Conservation (phyloP, 768 basidiomycete species). For the Flagelloscypha sp. region DNA sequence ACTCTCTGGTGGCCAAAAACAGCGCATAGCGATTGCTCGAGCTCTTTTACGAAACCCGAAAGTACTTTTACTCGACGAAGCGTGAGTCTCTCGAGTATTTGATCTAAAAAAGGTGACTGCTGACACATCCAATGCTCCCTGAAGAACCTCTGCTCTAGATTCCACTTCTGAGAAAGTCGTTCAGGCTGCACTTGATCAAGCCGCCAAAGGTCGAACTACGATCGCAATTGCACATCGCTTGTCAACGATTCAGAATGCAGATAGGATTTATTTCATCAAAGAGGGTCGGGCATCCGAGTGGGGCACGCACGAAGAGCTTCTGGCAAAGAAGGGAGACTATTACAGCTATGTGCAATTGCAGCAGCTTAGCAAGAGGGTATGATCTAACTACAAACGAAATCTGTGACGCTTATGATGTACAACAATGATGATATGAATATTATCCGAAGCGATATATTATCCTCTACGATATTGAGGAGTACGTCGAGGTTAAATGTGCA, state of each 20-base stretch:
- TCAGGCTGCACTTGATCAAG: slow-evolving; percentile 51
- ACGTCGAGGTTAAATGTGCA: too few species aligned
- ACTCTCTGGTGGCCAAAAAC: slow-evolving; percentile 40
- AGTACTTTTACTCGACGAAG: slow-evolving; percentile 20
- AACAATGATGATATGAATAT: too few species aligned
- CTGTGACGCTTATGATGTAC: too few species aligned
- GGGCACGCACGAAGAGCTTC: slow-evolving; percentile 53
- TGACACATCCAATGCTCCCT: too few species aligned
- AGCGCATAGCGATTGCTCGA: slow-evolving; percentile 33
- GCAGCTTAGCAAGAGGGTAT: slow-evolving; percentile 27
- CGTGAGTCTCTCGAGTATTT: too few species aligned
- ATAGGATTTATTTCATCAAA: slow-evolving; percentile 55
- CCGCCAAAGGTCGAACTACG: slow-evolving; percentile 51
- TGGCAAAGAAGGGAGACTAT: slow-evolving; percentile 35
- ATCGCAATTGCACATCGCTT: slow-evolving; percentile 56
- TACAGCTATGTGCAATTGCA: slow-evolving; percentile 55
- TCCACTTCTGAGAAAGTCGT: slow-evolving; percentile 50
- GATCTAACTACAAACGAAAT: too few species aligned
- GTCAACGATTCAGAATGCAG: slow-evolving; percentile 57
- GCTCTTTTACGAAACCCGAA: slow-evolving; percentile 22
- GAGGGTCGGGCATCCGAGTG: slow-evolving; percentile 49
- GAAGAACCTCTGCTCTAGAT: slow-evolving; percentile 47
- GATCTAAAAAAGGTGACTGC: too few species aligned
- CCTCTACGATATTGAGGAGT: too few species aligned
- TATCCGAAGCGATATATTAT: too few species aligned